Base-by-base conservation (phyloP, 2,329 filamentous ascomycete genomes). In the Chaetoscypha palmicola region DNA sequence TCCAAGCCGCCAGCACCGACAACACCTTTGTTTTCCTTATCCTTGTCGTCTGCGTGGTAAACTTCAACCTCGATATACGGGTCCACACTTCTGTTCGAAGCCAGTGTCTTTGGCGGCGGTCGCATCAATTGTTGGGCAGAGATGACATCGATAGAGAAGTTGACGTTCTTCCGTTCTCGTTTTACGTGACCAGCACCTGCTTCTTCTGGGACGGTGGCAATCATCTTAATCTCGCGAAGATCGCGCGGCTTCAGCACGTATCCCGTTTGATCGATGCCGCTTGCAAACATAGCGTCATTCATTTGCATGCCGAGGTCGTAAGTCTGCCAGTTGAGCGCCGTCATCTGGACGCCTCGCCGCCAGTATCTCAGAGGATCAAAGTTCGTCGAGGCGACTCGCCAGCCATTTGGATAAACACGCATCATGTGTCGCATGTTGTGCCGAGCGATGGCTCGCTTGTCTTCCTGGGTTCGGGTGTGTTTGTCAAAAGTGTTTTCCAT, bases 241-340 rank as follows among this genome's bases (percentile, higher is more conserved):
- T 90, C 86, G 26, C 81, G 77, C 16, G 92, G 91, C 68, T 98
- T 98, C 41, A 96, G 76, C 11, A 97, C 89, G 58, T 97, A 98
- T 34, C 92, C 92, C 2, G 86, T 86, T 44, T 81, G 79, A 66
- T 96, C 92, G 10, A 77, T 82, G 33, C 88, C 87, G 46, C 87
- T 86, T 36, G 89, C 85, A 62, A 96, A 98, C 92, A 98, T 97
- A 59, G 92, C 92, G 55, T 92, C 86, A 62, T 97, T 97, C 64
- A 97, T 76, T 62, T 97, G 91, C 77, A 96, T 92, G 35, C 90
- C 88, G 14, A 94, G 74, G 61, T 97, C 92, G 59, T 94, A 96
- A 0, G 90, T 97, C 66, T 98, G 92, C 91, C 92, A 97, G 66
- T 98, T 98, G 50, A 97, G 73, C 0, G 92, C 92, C 11, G 86